Conservation (phyloP, 2,329 filamentous ascomycete genomes). For the Monilinia laxa region DNA sequence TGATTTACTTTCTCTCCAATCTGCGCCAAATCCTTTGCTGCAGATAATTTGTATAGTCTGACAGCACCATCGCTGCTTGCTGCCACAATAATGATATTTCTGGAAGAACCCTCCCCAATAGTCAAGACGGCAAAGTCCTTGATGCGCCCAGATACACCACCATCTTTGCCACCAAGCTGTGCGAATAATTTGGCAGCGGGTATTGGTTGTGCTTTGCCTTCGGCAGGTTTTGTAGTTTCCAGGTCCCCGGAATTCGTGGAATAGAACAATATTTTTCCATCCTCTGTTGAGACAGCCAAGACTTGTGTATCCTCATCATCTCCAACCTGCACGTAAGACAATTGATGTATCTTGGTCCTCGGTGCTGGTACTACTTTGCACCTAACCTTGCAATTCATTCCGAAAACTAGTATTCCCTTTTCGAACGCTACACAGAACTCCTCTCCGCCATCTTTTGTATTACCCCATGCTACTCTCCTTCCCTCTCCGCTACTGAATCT, state of each 20-base stretch:
- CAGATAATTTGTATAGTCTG: constrained; percentile 68
- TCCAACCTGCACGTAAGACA: constrained; percentile 64
- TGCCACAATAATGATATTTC: constrained; percentile 61
- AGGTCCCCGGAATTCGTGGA: constrained; percentile 60
- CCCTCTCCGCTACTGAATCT: constrained; percentile 80
- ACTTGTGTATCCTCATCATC: constrained; percentile 54
- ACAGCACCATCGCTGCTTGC: constrained; percentile 83
- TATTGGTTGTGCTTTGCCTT: constrained; percentile 48
- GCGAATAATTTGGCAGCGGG: constrained; percentile 66
- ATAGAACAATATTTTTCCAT: constrained; percentile 83
- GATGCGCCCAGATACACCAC: constrained; percentile 70
- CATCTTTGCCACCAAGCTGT: constrained; percentile 73
- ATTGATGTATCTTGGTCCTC: constrained; percentile 80
- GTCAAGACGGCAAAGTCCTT: constrained; percentile 77
- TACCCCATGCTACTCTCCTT: constrained; percentile 76
- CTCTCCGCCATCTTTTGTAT: constrained; percentile 63
- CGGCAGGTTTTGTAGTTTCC: constrained; percentile 34
- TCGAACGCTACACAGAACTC: constrained; percentile 92
- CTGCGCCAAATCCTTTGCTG: constrained; percentile 34
- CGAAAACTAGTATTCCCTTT: constrained; percentile 78
- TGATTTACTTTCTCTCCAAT: constrained; percentile 41
- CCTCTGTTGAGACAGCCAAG: constrained; percentile 81
- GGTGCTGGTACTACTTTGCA: constrained; percentile 65
- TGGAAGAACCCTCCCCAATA: constrained; percentile 40
- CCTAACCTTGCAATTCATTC: constrained; percentile 80